These are phyloP conservation scores for Phyllostachys edulis DNA, from an alignment of 176 grass and related monocot genomes.

Conservation along the genomic window DNA sequence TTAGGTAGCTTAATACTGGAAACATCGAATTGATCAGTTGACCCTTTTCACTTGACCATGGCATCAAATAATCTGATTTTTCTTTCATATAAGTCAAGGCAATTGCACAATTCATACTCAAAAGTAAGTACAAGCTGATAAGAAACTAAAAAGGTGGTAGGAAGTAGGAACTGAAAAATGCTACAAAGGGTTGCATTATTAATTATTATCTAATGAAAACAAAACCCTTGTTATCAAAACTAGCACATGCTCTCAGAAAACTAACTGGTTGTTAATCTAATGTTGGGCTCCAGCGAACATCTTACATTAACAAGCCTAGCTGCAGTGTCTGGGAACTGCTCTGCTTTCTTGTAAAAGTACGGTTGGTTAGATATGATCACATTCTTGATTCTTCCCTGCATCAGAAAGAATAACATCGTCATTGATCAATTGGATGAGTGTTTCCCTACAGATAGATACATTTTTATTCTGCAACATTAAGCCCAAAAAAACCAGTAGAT, in stretches of 20 bases:
- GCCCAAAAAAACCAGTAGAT: neutral
- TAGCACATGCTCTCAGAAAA: neutral
- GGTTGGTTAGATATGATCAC: constrained; percentile 93
- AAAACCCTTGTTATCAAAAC: neutral
- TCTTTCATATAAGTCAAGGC: neutral
- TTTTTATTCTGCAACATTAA: constrained; percentile 17
- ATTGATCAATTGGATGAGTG: constrained; percentile 10
- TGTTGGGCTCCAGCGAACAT: constrained; percentile 7
- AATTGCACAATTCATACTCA: constrained; percentile 5
- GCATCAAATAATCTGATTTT: neutral
- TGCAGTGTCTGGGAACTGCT: constrained; percentile 80
- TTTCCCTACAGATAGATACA: neutral
- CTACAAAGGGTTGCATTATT: neutral
- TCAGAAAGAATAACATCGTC: constrained; percentile 36
- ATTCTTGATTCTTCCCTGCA: constrained; percentile 85
- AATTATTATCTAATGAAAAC: constrained; percentile 18
- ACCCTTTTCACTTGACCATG: neutral
- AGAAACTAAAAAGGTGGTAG: constrained; percentile 3
- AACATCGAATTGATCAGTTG: neutral
- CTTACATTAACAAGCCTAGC: constrained; percentile 94
- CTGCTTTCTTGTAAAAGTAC: constrained; percentile 96
- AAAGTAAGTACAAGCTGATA: constrained; percentile 4
- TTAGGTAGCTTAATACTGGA: neutral
- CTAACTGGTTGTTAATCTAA: neutral
- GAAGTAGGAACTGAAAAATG: neutral